Percentiles rank a stretch among this genome's conserved stretches.
These are phyloP conservation scores for Stachybotrys elegans DNA, from an alignment of 2,329 filamentous ascomycete genomes.

Conservation along the genomic window DNA sequence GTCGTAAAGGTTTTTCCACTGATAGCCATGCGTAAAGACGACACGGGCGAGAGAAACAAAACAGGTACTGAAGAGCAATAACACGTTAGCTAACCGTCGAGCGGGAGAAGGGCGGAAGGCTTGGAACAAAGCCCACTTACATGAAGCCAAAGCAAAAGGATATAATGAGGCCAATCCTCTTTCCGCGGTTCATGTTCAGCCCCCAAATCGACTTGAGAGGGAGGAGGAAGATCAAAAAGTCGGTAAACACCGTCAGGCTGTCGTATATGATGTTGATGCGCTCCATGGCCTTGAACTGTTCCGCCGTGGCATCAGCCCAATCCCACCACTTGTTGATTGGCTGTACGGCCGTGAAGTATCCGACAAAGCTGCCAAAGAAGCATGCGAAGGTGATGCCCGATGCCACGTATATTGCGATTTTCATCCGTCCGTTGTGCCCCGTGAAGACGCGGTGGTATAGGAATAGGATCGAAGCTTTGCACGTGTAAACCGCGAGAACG, in stretches of 20 bases:
- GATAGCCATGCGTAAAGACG: conserved; percentile 2
- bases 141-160: conserved; percentile 8
- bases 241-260: conserved; percentile 7
- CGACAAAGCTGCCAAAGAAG: conserved; percentile 3
- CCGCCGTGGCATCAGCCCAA: conserved; percentile 2
- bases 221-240: conserved; percentile 7
- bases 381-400: conserved; percentile 2
- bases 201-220: conserved; percentile 7
- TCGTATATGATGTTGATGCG: conserved; percentile 4
- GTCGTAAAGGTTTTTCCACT: conserved; percentile 5
- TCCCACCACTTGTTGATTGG: conserved; percentile 1
- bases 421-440: not conserved
- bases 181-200: conserved; percentile 5
- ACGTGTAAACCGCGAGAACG: conserved; percentile 1
- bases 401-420: conserved; percentile 1
- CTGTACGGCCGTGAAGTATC: conserved; percentile 1
- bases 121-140: conserved; percentile 4
- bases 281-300: conserved; percentile 3
- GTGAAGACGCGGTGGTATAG: conserved; percentile 4
- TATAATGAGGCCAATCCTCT: conserved; percentile 7
- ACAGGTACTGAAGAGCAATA: conserved; percentile 2
- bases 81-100: not conserved
- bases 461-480: conserved; percentile 5
- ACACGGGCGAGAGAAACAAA: conserved; percentile 2
- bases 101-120: not conserved